Evolutionary conservation across 164 flowering plant species (phyloP).

Genomic region (Paratinospora sagittata): DNA sequence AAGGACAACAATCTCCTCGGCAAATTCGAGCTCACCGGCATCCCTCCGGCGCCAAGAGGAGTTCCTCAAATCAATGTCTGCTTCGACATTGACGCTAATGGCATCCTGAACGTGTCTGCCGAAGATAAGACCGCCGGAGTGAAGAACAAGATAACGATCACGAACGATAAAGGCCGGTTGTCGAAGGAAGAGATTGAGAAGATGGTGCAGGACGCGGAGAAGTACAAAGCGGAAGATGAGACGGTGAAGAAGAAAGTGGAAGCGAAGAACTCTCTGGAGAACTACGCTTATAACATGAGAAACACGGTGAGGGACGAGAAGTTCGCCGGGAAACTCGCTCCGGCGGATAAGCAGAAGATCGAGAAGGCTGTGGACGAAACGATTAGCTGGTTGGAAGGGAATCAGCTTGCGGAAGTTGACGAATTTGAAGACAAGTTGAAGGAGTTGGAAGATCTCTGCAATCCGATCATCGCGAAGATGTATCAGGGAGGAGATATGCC

Average conservation of each 20-base stretch:
- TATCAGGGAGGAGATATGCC: conserved; percentile 20
- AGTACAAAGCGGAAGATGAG: conserved; percentile 24
- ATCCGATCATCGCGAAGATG: conserved; percentile 33
- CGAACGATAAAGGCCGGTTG: conserved; percentile 27
- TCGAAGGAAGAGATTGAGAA: conserved; percentile 26
- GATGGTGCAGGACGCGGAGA: conserved; percentile 26
- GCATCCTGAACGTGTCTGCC: conserved; percentile 25
- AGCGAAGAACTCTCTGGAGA: conserved; percentile 34
- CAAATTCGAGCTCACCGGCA: conserved; percentile 20
- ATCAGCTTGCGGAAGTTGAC: conserved; percentile 32
- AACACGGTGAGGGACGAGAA: conserved; percentile 29
- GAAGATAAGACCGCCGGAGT: conserved; percentile 25
- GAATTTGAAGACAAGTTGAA: conserved; percentile 34
- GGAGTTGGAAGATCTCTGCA: conserved; percentile 30
- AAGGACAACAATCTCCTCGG: conserved; percentile 20
- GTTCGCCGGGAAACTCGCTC: conserved; percentile 24
- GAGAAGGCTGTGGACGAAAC: conserved; percentile 31
- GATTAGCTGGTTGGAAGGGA: conserved; percentile 30
- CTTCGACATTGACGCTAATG: conserved; percentile 27
- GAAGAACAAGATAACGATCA: conserved; percentile 25
- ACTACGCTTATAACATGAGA: conserved; percentile 33
- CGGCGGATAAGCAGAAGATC: conserved; percentile 31
- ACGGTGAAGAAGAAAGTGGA: conserved; percentile 28
- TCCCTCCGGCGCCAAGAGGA: conserved; percentile 22
- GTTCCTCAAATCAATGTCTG: conserved; percentile 21